phyloP scores from a whole-genome alignment of 2,329 filamentous ascomycete species.

The Colletotrichum euphorbiae region DNA sequence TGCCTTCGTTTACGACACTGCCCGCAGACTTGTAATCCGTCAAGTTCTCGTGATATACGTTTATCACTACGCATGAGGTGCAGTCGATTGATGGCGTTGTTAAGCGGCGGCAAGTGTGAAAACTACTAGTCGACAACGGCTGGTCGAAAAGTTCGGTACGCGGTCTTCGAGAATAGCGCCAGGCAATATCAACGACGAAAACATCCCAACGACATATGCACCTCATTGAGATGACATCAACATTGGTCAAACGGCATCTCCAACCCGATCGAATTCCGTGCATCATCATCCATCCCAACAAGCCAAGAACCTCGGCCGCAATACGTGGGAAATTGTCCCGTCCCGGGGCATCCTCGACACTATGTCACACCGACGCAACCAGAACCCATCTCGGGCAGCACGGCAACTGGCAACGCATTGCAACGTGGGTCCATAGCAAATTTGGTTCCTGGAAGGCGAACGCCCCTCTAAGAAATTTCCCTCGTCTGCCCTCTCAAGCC shows the following conservation, averaged over 20 bases:
- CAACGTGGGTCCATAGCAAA: not conserved
- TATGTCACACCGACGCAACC: slow-evolving; percentile 35
- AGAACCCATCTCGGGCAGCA: not conserved
- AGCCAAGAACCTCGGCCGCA: not conserved
- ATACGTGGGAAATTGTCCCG: slow-evolving; percentile 29
- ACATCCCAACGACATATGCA: not conserved
- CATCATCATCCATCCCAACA: not conserved
- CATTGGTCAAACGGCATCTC: not conserved
- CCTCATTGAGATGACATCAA: not conserved
- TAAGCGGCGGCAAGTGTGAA: too few species aligned
- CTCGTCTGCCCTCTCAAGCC: not conserved
- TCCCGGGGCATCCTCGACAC: slow-evolving; percentile 17
- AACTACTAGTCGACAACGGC: too few species aligned
- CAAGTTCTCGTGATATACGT: too few species aligned
- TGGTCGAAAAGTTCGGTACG: too few species aligned
- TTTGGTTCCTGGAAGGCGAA: slow-evolving; percentile 1
- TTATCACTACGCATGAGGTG: too few species aligned
- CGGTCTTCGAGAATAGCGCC: too few species aligned
- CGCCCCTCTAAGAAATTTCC: not conserved
- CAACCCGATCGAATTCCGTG: not conserved
- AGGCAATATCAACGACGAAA: not conserved
- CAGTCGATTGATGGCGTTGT: too few species aligned
- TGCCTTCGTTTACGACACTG: too few species aligned
- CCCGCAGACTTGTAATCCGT: too few species aligned
- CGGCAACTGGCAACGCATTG: slow-evolving; percentile 22